Evolutionary conservation across 2,329 filamentous ascomycete genomes (phyloP), one percentile per base, ranked within the genome.

Genomic region (Verticillium klebahnii): DNA sequence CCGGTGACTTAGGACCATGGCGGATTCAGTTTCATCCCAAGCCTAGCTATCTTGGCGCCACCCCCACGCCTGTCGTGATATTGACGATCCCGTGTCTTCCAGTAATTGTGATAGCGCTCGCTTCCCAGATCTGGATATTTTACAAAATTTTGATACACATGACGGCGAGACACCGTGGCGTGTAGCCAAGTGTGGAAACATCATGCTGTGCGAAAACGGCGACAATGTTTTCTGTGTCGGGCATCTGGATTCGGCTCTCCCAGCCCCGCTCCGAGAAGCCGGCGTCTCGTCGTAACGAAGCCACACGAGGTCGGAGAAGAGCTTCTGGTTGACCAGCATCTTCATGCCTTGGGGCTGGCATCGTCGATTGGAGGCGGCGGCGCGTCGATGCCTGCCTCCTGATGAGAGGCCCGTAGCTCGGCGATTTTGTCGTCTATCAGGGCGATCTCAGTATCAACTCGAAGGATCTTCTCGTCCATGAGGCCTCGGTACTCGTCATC

Each of bases 381-480:
- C 9, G 45, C 8, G n/a, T 50, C 45, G 45, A 11, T 23, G n/a
- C 45, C 45, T 23, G 45, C n/a, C 7, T 25, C n/a, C 19, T 23
- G 45, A 4, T 50, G 19, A 23, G 45, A 50, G 19, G 45, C 54
- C 60, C 68, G 65, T 23, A 80, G 59, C 55, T 75, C 73, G 1
- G 71, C 82, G 67, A 95, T 91, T 69, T 86, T 87, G 60, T 94
- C 91, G 69, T 95, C 90, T 39, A 94, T 80, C 5, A 95, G 73
- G 0, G 90, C 87, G 73, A 95, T 92, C 64, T 94, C 89, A 1
- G 85, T 89, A 66, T 95, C 89, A 3, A 94, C 77, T 64, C 80
- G 82, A 31, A 94, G 72, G 50, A 92, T 76, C 74, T 89, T 92
- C 72, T 93, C 89, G 34, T 82, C 79, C 69, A 95, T 78, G 76